These are phyloP conservation scores for Chlamydomonas reinhardtii DNA, from an alignment of 163 green algal genomes.

Conservation along the genomic window DNA sequence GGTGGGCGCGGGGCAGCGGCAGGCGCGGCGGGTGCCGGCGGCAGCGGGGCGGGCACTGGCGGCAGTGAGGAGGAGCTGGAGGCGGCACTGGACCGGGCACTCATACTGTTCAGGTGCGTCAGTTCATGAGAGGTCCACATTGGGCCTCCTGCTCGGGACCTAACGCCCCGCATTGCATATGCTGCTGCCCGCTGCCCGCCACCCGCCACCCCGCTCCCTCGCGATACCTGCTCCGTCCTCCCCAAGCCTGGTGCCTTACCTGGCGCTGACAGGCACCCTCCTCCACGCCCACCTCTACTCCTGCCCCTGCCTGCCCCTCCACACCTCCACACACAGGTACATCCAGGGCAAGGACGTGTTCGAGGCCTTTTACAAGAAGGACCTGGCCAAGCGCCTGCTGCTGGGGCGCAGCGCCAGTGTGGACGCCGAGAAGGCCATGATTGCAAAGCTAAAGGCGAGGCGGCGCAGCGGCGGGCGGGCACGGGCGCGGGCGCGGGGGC, in stretches of 20 bases:
- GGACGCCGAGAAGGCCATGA: slow-evolving; percentile 96
- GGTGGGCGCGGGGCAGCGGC: slow-evolving; percentile 62
- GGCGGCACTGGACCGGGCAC: slow-evolving; percentile 83
- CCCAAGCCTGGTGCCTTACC: no score
- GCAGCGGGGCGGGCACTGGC: slow-evolving; percentile 68
- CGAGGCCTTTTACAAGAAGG: slow-evolving; percentile 94
- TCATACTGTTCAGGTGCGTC: slow-evolving; percentile 97
- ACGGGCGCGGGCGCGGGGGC: no score
- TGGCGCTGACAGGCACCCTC: no score
- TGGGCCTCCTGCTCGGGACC: no score
- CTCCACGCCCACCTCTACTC: no score
- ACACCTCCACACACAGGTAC: no score
- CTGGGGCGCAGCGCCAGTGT: slow-evolving; percentile 86
- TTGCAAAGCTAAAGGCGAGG: slow-evolving; percentile 89
- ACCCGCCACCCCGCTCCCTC: no score
- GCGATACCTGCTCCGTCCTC: no score
- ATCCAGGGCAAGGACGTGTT: slow-evolving; percentile 96
- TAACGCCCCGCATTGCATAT: no score
- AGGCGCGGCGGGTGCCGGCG: background rate
- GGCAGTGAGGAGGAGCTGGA: slow-evolving; percentile 92
- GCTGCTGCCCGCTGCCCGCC: no score
- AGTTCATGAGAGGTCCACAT: slow-evolving; percentile 39
- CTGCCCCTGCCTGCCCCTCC: no score
- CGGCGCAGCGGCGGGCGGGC: background rate
- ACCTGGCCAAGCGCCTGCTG: slow-evolving; percentile 96